Evolutionary conservation across 305 asterid species (phyloP), one percentile per base, ranked within the genome.

Genomic region (Rubia balearica): DNA sequence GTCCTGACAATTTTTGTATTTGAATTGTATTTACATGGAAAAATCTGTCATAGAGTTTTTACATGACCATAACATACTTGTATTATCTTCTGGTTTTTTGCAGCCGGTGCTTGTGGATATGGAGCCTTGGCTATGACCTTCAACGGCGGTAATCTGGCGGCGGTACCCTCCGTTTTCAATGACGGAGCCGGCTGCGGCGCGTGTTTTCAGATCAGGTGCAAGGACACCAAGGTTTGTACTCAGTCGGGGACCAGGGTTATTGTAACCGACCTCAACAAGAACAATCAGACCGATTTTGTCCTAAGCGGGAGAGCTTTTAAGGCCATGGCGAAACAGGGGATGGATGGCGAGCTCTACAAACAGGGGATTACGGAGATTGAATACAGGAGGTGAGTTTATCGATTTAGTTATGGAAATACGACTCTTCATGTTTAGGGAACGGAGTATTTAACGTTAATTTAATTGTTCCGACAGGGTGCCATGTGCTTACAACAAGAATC

Each of bases 21-120:
- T 30, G 33, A 30, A 30, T 30, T 30, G 33, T 30, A 30, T 30
- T 30, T 30, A 30, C 33, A 30, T 30, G 33, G 3, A 30, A 30
- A 30, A n/a, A n/a, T n/a, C n/a, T n/a, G n/a, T n/a, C n/a, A n/a
- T n/a, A n/a, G n/a, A n/a, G n/a, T n/a, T n/a, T n/a, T n/a, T n/a
- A n/a, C n/a, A n/a, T n/a, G n/a, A n/a, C n/a, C n/a, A n/a, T n/a
- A n/a, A n/a, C n/a, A n/a, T n/a, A n/a, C n/a, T n/a, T n/a, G n/a
- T n/a, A n/a, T n/a, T n/a, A n/a, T n/a, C n/a, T n/a, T n/a, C n/a
- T n/a, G n/a, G n/a, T 30, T 1, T 30, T 8, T 43, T 77, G 82
- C 86, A 90, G 98, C 86, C 5, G 98, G 96, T 69, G 92, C 92
- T 71, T 92, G 98, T 71, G 96, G 96, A 21, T 92, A 90, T 73